A percentile compares a stretch with the other conserved stretches of the same genome.
Evolutionary conservation across 306 rosid species (phyloP).

Genomic region (Macrotyloma uniflorum): DNA sequence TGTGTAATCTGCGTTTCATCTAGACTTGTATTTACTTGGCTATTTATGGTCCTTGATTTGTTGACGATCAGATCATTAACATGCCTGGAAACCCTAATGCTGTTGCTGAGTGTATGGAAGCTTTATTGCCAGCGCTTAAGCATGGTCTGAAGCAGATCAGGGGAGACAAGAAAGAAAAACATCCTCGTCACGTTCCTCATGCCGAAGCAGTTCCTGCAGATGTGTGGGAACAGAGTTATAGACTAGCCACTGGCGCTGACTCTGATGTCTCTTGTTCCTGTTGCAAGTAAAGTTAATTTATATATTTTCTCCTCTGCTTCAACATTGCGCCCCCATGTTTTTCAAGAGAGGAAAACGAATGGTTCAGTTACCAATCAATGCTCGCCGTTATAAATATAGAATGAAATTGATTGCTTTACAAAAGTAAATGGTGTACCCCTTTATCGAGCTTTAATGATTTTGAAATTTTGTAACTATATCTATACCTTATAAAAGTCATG

Average conservation of each 20-base stretch:
- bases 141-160: slow-evolving; percentile 85
- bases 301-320: slow-evolving; percentile 5
- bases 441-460: too few relatives aligned
- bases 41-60: slow-evolving; percentile 17
- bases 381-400: too few relatives aligned
- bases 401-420: too few relatives aligned
- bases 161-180: slow-evolving; percentile 91
- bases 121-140: slow-evolving; percentile 86
- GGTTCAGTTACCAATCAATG: neutral
- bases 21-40: slow-evolving; percentile 9
- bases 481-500: too few relatives aligned
- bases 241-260: slow-evolving; percentile 55
- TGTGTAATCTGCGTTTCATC: neutral
- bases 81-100: slow-evolving; percentile 99
- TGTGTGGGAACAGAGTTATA: slow-evolving; percentile 73
- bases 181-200: slow-evolving; percentile 86
- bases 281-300: slow-evolving; percentile 50
- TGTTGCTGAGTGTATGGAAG: slow-evolving; percentile 90
- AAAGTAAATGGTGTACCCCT: too few relatives aligned
- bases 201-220: slow-evolving; percentile 59
- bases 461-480: too few relatives aligned
- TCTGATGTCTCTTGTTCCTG: slow-evolving; percentile 62
- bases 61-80: slow-evolving; percentile 72
- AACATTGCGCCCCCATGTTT: neutral
- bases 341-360: neutral